phyloP scores from a whole-genome alignment of 2,329 filamentous ascomycete genomes.

The Penicillium sp. region DNA sequence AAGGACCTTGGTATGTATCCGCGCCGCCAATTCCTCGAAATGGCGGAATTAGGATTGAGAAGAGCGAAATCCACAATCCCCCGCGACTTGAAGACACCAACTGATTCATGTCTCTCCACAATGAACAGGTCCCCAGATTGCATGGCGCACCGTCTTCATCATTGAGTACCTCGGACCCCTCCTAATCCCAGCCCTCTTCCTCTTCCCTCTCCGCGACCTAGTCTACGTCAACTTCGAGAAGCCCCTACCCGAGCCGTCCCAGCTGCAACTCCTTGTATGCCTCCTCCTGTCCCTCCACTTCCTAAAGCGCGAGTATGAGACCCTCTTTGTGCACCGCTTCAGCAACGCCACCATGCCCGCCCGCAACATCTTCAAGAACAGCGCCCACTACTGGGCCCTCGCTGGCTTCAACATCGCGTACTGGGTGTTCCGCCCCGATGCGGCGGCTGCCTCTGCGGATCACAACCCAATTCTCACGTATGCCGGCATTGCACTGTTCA shows the following conservation, averaged over 20 bases:
- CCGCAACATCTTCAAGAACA: conserved; percentile 92
- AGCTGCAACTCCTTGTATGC: conserved; percentile 71
- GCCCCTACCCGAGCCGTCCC: conserved; percentile 58
- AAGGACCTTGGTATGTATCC: conserved; percentile 80
- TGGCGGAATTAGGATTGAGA: neutral
- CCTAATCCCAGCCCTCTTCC: conserved; percentile 75
- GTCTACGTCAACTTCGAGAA: conserved; percentile 62
- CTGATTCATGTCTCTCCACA: conserved; percentile 2
- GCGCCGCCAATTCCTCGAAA: neutral
- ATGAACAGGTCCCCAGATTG: conserved; percentile 76
- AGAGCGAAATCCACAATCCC: neutral
- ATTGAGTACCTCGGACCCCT: conserved; percentile 94
- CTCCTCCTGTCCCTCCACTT: conserved; percentile 80
- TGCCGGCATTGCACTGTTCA: conserved; percentile 69
- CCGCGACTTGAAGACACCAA: conserved; percentile 21
- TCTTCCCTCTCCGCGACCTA: conserved; percentile 70
- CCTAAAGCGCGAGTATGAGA: conserved; percentile 92
- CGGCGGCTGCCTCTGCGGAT: conserved; percentile 61
- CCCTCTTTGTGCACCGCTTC: conserved; percentile 92
- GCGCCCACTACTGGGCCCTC: conserved; percentile 87
- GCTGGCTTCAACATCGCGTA: conserved; percentile 79
- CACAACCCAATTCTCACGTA: conserved; percentile 61
- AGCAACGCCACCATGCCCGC: conserved; percentile 91
- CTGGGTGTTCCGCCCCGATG: conserved; percentile 79
- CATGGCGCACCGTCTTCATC: conserved; percentile 91